These are phyloP conservation scores for Phytopythium boreale DNA, from an alignment of 352 stramenopile genomes.

Conservation along the genomic window DNA sequence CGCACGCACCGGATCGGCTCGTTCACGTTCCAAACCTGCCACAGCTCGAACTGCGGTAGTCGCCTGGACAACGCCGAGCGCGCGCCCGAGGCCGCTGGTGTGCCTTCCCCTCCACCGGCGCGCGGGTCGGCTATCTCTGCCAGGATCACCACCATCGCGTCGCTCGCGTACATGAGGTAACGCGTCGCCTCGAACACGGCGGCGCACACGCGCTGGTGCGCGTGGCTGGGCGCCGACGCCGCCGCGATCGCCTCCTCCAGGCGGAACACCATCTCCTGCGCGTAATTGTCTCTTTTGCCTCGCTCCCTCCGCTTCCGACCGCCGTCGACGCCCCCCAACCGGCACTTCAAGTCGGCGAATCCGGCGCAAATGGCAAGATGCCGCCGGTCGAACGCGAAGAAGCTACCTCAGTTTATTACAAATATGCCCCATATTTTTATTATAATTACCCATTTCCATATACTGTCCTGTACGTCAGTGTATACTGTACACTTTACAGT, in stretches of 20 bases:
- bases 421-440: too few relatives aligned
- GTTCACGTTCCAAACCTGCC: constrained; percentile 61
- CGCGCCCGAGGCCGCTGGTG: neutral
- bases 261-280: constrained; percentile 35
- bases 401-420: too few relatives aligned
- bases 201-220: constrained; percentile 27
- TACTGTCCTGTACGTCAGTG: too few relatives aligned
- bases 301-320: neutral
- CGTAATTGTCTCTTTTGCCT: neutral
- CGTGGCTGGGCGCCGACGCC: constrained; percentile 34
- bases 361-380: too few relatives aligned
- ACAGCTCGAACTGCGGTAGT: constrained; percentile 54
- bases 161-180: constrained; percentile 55
- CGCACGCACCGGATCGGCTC: constrained; percentile 45
- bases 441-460: too few relatives aligned
- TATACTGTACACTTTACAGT: too few relatives aligned
- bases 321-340: neutral
- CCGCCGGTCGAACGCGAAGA: too few relatives aligned
- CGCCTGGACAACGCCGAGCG: constrained; percentile 19
- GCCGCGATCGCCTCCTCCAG: constrained; percentile 44
- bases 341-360: neutral
- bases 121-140: constrained; percentile 29
- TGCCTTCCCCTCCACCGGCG: neutral
- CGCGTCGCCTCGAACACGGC: constrained; percentile 48
- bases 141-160: constrained; percentile 62